Conservation (phyloP, 1,139 yeast genomes). For the Hyphopichia wangnamkhiaoensis region DNA sequence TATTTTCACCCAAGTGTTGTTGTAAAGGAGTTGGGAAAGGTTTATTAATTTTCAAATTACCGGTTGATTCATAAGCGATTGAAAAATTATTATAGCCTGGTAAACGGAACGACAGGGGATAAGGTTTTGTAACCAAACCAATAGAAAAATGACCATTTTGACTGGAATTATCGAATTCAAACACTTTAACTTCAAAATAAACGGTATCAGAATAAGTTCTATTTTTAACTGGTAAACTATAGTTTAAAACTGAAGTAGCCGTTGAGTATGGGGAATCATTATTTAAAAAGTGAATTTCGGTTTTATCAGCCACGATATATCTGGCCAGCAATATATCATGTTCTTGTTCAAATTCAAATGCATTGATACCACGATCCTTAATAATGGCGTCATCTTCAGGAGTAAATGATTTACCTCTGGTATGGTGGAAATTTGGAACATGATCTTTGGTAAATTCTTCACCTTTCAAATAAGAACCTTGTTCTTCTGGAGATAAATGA, state of each 20-base stretch:
- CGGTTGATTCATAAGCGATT: conserved; percentile 85
- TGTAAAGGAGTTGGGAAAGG: conserved; percentile 60
- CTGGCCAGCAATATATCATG: conserved; percentile 29
- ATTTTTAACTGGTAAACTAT: conserved; percentile 62
- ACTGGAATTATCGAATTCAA: conserved; percentile 40
- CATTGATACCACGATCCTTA: conserved; percentile 42
- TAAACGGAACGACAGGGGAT: conserved; percentile 74
- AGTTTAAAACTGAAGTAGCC: conserved; percentile 54
- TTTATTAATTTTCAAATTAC: conserved; percentile 76
- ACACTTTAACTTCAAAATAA: conserved; percentile 71
- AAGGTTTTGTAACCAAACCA: conserved; percentile 86
- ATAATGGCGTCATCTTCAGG: conserved; percentile 32
- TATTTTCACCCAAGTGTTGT: conserved; percentile 50
- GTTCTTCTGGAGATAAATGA: conserved; percentile 46
- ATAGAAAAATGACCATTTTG: conserved; percentile 61
- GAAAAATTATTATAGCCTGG: conserved; percentile 87
- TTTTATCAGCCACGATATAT: conserved; percentile 58
- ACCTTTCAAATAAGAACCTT: conserved; percentile 34
- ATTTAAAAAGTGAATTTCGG: conserved; percentile 57
- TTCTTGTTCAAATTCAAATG: conserved; percentile 46
- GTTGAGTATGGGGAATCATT: conserved; percentile 46
- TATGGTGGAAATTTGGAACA: conserved; percentile 34
- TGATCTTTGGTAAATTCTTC: conserved; percentile 33
- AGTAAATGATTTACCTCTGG: conserved; percentile 36
- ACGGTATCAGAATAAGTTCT: conserved; percentile 58